phyloP scores from a whole-genome alignment of 805 yeast genomes.

The Ascoidea tarda region DNA sequence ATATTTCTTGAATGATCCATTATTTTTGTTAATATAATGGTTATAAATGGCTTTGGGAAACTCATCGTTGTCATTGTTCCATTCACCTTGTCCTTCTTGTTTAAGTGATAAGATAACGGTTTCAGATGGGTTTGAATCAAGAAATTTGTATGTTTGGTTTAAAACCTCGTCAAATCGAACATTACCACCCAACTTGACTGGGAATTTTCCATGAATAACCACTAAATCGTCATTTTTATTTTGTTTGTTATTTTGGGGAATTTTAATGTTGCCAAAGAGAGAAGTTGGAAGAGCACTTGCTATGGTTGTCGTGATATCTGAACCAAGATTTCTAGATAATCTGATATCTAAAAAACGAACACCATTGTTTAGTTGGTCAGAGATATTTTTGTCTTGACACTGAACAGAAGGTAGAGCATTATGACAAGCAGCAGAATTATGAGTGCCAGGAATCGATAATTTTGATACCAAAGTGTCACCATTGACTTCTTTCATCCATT shows the following conservation, averaged over 20 bases:
- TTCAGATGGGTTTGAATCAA: constrained; percentile 39
- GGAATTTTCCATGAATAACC: constrained; percentile 66
- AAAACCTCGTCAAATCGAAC: constrained; percentile 36
- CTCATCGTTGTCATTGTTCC: constrained; percentile 52
- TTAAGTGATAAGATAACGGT: constrained; percentile 54
- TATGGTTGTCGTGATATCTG: constrained; percentile 17
- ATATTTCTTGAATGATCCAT: constrained; percentile 20
- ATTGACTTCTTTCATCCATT: constrained; percentile 40
- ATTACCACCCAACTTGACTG: constrained; percentile 48
- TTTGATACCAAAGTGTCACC: constrained; percentile 37
- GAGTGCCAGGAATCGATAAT: constrained; percentile 73
- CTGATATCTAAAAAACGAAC: constrained; percentile 66
- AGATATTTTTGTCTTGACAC: constrained; percentile 51
- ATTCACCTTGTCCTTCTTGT: constrained; percentile 57
- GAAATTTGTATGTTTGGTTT: constrained; percentile 43
- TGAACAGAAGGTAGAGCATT: constrained; percentile 61
- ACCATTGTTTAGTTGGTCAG: constrained; percentile 54
- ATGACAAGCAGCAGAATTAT: constrained; percentile 64
- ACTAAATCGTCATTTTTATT: constrained; percentile 36
- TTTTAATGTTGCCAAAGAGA: constrained; percentile 6
- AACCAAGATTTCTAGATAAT: constrained; percentile 41
- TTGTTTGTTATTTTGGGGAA: constrained; percentile 10
- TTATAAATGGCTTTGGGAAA: constrained; percentile 50
- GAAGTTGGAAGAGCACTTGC: constrained; percentile 1
- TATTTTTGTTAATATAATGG: constrained; percentile 30